Base-by-base conservation (phyloP, 2,329 filamentous ascomycete species). In the Epichloe typhina region DNA sequence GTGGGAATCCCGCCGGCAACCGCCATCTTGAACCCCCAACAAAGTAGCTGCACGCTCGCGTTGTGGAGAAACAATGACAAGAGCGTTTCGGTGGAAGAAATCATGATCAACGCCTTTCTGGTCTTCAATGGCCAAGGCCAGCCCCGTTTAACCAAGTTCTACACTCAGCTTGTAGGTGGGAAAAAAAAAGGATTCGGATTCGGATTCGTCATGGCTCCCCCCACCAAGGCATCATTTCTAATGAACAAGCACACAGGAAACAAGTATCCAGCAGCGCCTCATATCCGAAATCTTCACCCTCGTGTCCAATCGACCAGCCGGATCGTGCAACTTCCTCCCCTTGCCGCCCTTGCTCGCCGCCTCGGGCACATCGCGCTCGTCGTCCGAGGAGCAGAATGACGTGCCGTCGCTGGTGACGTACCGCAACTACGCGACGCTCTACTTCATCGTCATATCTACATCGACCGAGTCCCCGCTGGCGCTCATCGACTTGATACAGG, bases 81-180 rank as follows among this genome's bases (percentile, higher is more conserved):
- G 35, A 3, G 17, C 45, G 45, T 36, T 12, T 26, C 19, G 35
- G 35, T n/a, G 36, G 0, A 13, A 11, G 52, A 54, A 49, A 71
- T 58, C 59, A 98, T 98, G 93, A 97, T 98, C 69, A 98, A 95
- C 75, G 93, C 94, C 35, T 91, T 98, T 55, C 77, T 98, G 58
- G 91, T 98, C 66, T 98, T 98, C 76, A 98, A 98, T 65, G 95
- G 95, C 73, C 88, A 91, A 61, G 93, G 93, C 56, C 91, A 98
- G 70, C 91, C 93, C 38, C 85, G 93, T 51, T 78, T 98, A 66
- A 97, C 91, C 61, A 97, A 97, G 64, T 98, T 98, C 75, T 98
- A 98, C 68, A 96, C 91, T 2, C 91, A 97, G 66, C 82, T 98
- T 58, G 91, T 95, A 58, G 38, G 39, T 36, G 23, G n/a, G 0